Conservation (phyloP, 306 rosid genomes). For the Prosopis cineraria region DNA sequence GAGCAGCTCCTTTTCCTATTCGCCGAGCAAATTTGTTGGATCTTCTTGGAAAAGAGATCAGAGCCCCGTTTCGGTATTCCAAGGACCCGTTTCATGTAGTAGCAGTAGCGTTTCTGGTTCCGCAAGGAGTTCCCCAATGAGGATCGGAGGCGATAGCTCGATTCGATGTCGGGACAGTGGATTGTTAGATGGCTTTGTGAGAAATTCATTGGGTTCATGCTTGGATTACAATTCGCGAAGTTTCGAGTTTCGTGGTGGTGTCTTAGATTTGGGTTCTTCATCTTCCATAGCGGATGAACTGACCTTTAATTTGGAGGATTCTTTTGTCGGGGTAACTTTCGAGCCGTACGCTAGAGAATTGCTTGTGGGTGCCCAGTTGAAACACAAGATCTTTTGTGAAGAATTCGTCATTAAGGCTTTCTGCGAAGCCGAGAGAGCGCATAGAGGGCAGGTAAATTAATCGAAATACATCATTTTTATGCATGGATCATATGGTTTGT, state of each 20-base stretch:
- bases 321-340: conserved; percentile 51
- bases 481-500: neutral
- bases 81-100: conserved; percentile 85
- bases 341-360: conserved; percentile 81
- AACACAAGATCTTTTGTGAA: conserved; percentile 81
- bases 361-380: conserved; percentile 73
- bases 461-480: neutral
- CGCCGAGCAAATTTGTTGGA: conserved; percentile 64
- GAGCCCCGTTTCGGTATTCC: conserved; percentile 94
- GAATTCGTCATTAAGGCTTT: conserved; percentile 92
- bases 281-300: conserved; percentile 68
- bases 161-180: conserved; percentile 56
- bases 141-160: conserved; percentile 48
- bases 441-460: conserved; percentile 84
- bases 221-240: conserved; percentile 69
- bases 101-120: conserved; percentile 57
- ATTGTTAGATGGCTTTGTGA: conserved; percentile 75
- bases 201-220: conserved; percentile 80
- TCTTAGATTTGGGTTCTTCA: conserved; percentile 40
- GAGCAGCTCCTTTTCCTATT: conserved; percentile 71
- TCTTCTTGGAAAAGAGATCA: conserved; percentile 69
- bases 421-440: conserved; percentile 94
- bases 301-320: conserved; percentile 82
- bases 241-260: conserved; percentile 41
- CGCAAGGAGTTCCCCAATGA: conserved; percentile 48